A percentile compares a stretch with the other conserved stretches of the same genome.
Evolutionary conservation across 108 stramenopile genomes (phyloP).

Genomic region (Cyclotella baltica): DNA sequence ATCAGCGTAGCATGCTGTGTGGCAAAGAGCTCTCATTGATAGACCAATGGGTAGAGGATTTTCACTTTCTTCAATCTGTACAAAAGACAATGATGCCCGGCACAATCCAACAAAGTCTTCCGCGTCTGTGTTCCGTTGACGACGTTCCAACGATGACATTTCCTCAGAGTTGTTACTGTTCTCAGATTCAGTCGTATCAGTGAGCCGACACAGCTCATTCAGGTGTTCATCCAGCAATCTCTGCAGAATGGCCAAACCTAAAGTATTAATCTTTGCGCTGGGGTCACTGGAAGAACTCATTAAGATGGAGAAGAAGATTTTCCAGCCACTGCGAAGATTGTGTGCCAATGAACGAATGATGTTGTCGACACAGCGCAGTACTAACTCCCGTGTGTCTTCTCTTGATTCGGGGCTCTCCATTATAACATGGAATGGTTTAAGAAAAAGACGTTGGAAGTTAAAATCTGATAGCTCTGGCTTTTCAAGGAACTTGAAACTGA

Average conservation of each 20-base stretch:
- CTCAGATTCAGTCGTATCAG: conserved; percentile 34
- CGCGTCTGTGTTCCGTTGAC: conserved; percentile 72
- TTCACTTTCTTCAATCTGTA: conserved; percentile 58
- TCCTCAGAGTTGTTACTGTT: conserved; percentile 25
- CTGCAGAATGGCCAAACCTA: conserved; percentile 83
- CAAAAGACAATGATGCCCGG: conserved; percentile 79
- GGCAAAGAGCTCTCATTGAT: conserved; percentile 90
- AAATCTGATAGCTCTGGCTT: conserved; percentile 97
- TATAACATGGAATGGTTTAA: conserved; percentile 90
- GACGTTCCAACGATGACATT: conserved; percentile 51
- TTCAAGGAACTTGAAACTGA: conserved; percentile 97
- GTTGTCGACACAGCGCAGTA: conserved; percentile 87
- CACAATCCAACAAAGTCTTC: conserved; percentile 89
- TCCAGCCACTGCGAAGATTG: conserved; percentile 93
- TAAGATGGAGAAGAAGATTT: conserved; percentile 85
- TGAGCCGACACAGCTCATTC: conserved; percentile 62
- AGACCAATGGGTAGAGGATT: conserved; percentile 73
- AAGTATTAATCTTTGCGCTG: conserved; percentile 68
- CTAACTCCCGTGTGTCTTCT: conserved; percentile 81
- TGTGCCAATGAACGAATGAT: conserved; percentile 79
- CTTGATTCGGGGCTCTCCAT: conserved; percentile 75
- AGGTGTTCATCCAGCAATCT: conserved; percentile 85
- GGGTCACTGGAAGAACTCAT: conserved; percentile 68
- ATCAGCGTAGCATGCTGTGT: conserved; percentile 90
- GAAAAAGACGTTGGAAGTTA: conserved; percentile 97